Evolutionary conservation across 805 yeast genomes (phyloP).

Genomic region (Myxozyma sirexii): DNA sequence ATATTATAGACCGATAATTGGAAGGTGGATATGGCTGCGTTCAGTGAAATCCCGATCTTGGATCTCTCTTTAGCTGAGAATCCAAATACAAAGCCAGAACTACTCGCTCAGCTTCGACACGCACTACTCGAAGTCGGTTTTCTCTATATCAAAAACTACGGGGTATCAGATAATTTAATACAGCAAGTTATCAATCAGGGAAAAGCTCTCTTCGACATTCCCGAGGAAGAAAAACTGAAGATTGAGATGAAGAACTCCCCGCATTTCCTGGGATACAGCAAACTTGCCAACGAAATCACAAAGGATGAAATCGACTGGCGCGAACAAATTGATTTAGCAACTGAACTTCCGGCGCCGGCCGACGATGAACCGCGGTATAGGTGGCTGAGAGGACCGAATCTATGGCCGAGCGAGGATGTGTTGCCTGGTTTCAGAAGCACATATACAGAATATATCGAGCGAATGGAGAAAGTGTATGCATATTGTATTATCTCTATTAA

Average conservation of each 20-base stretch:
- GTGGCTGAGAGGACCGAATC: conserved; percentile 30
- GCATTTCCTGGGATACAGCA: conserved; percentile 61
- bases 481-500: neutral
- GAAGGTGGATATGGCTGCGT: conserved; percentile 6
- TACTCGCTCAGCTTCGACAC: conserved; percentile 45
- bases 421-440: conserved; percentile 21
- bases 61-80: conserved; percentile 50
- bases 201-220: conserved; percentile 50
- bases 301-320: conserved; percentile 58
- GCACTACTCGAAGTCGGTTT: conserved; percentile 63
- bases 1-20: neutral
- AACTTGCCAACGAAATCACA: conserved; percentile 61
- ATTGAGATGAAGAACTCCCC: conserved; percentile 60
- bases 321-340: conserved; percentile 59
- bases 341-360: conserved; percentile 32
- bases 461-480: conserved; percentile 24
- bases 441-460: conserved; percentile 20
- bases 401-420: conserved; percentile 30
- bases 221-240: conserved; percentile 49
- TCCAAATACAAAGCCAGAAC: conserved; percentile 48
- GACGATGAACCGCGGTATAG: conserved; percentile 30
- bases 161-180: conserved; percentile 47
- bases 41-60: conserved; percentile 46
- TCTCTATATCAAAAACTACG: conserved; percentile 53
- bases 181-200: conserved; percentile 47